Conservation (phyloP, 2,329 filamentous ascomycete genomes). For the Neonectria sp. region DNA sequence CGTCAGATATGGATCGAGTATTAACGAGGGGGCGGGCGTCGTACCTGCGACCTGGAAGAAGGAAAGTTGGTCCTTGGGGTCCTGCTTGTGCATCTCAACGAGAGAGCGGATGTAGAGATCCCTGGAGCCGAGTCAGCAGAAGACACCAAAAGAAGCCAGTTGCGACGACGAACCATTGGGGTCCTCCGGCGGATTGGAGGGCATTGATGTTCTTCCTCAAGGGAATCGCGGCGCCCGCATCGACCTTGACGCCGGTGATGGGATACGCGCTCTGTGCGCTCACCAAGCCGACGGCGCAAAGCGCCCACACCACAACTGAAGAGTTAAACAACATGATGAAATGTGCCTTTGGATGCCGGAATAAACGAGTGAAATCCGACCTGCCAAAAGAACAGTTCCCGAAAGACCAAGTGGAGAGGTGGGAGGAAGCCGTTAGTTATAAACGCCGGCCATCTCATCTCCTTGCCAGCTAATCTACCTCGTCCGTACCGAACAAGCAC, state of each 20-base stretch:
- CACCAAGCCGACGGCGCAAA: neutral
- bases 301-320: neutral
- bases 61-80: slow-evolving; percentile 60
- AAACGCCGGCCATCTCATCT: neutral
- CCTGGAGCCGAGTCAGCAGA: slow-evolving; percentile 49
- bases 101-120: slow-evolving; percentile 66
- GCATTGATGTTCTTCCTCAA: slow-evolving; percentile 27
- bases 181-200: slow-evolving; percentile 18
- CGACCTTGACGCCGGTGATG: slow-evolving; percentile 80
- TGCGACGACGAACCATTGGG: slow-evolving; percentile 6
- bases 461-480: neutral
- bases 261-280: slow-evolving; percentile 68
- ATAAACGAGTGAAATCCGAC: slow-evolving; percentile 1
- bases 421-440: neutral
- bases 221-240: slow-evolving; percentile 67
- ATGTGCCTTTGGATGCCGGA: neutral
- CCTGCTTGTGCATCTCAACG: slow-evolving; percentile 57
- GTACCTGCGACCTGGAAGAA: slow-evolving; percentile 67
- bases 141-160: no score
- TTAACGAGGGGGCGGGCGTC: neutral
- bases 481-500: neutral
- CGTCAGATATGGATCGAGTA: neutral
- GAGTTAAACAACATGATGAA: slow-evolving; percentile 5
- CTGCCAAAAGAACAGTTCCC: neutral
- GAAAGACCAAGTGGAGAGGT: neutral